These are phyloP conservation scores for Mrakia hoshinonis DNA, from an alignment of 768 basidiomycete species.

Conservation along the genomic window DNA sequence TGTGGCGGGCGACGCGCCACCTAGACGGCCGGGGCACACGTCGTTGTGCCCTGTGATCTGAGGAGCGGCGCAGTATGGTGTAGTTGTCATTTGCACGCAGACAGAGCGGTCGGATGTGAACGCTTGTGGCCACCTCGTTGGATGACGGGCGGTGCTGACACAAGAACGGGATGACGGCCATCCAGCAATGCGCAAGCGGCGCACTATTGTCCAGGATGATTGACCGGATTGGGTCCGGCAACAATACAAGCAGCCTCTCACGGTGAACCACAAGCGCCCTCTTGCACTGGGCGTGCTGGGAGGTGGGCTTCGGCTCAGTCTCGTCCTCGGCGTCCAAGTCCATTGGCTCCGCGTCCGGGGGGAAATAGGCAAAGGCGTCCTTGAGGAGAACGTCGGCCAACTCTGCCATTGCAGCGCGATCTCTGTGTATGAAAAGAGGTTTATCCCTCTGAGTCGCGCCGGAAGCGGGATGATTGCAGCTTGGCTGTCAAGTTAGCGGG, in stretches of 20 bases:
- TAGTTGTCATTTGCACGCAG: constrained; percentile 7
- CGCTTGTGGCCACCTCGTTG: background rate
- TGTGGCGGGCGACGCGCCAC: constrained; percentile 16
- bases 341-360: background rate
- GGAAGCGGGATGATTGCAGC: too few species aligned
- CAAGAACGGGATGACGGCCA: constrained; percentile 14
- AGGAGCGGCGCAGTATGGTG: background rate
- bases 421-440: background rate
- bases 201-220: background rate
- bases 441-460: background rate
- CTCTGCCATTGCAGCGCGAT: constrained; percentile 3
- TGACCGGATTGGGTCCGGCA: background rate
- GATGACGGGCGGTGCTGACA: background rate
- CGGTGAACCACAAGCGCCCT: background rate
- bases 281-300: too few species aligned
- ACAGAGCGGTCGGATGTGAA: constrained; percentile 6
- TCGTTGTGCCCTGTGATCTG: constrained; percentile 6
- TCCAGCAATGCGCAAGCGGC: constrained; percentile 9
- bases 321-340: too few species aligned
- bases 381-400: constrained; percentile 1
- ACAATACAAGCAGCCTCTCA: background rate
- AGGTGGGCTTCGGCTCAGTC: too few species aligned
- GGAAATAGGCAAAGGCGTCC: constrained; percentile 5
- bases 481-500: too few species aligned
- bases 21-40: constrained; percentile 4